A percentile compares a stretch with the other conserved stretches of the same genome.
Evolutionary conservation across 2,329 filamentous ascomycete genomes (phyloP).

Genomic region (Talaromyces pinophilus): DNA sequence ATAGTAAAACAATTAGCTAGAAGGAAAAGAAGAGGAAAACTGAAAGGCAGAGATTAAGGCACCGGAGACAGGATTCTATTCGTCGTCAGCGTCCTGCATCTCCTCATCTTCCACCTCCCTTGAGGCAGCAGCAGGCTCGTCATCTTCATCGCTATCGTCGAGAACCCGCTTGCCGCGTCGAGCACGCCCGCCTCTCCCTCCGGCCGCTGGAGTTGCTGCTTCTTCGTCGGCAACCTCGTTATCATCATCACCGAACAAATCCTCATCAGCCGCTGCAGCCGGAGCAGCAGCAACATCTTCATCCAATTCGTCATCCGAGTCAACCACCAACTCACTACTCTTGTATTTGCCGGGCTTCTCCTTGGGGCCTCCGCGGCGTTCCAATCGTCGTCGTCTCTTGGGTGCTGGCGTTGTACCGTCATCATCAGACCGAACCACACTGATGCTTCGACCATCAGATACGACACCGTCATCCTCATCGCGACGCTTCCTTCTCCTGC

Average conservation of each 20-base stretch:
- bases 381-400: conserved; percentile 63
- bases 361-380: conserved; percentile 49
- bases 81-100: conserved; percentile 24
- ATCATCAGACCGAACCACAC: conserved; percentile 35
- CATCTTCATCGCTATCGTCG: conserved; percentile 29
- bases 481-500: conserved; percentile 63
- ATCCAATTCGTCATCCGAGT: conserved; percentile 62
- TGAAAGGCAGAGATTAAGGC: not conserved
- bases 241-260: conserved; percentile 40
- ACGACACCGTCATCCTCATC: conserved; percentile 48
- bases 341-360: conserved; percentile 69
- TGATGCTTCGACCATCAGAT: conserved; percentile 31
- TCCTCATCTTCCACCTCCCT: conserved; percentile 32
- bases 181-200: conserved; percentile 14
- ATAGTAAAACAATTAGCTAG: conserved; percentile 15
- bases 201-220: conserved; percentile 3
- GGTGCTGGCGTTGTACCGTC: conserved; percentile 43
- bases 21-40: conserved; percentile 6
- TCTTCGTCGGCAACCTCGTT: conserved; percentile 30
- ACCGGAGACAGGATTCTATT: conserved; percentile 9
- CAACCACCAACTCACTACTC: conserved; percentile 78
- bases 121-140: conserved; percentile 26
- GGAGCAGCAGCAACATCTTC: conserved; percentile 42
- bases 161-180: conserved; percentile 22
- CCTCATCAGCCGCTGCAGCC: conserved; percentile 36